These are phyloP conservation scores for Suillus hirtellus DNA, from an alignment of 768 basidiomycete genomes.

Conservation along the genomic window DNA sequence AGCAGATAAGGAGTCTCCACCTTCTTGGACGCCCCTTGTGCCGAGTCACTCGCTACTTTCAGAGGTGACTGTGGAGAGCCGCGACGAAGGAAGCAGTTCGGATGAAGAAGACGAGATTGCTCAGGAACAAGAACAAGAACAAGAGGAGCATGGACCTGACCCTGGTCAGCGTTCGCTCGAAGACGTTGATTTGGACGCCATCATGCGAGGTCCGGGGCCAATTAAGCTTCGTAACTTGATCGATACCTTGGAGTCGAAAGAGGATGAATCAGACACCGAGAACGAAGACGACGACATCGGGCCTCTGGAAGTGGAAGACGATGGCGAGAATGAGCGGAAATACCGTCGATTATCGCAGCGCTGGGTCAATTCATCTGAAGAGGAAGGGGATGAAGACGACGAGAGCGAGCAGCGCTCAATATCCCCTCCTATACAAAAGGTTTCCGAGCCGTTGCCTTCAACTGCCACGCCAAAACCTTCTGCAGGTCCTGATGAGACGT, in stretches of 20 bases:
- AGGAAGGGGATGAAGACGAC: conserved; percentile 31
- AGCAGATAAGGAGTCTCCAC: not conserved
- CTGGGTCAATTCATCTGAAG: conserved; percentile 32
- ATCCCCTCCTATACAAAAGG: not conserved
- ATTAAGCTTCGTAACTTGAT: conserved; percentile 27
- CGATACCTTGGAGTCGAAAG: conserved; percentile 29
- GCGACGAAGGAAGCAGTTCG: conserved; percentile 41
- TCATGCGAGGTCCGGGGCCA: conserved; percentile 43
- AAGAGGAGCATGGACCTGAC: conserved; percentile 15
- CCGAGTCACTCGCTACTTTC: conserved; percentile 35
- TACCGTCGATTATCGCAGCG: conserved; percentile 35
- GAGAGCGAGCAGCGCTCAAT: not conserved
- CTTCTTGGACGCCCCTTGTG: conserved; percentile 22
- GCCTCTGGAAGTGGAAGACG: conserved; percentile 40
- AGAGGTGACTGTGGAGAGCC: conserved; percentile 38
- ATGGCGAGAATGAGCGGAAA: conserved; percentile 33
- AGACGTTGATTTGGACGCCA: conserved; percentile 37
- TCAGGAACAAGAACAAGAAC: conserved; percentile 21
- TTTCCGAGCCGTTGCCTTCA: not conserved
- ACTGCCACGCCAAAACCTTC: too few species aligned
- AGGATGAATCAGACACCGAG: conserved; percentile 34
- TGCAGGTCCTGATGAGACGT: not conserved
- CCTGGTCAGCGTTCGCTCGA: conserved; percentile 10
- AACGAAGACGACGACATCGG: conserved; percentile 43
- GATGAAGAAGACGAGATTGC: conserved; percentile 34